Base-by-base conservation (phyloP, 2,329 filamentous ascomycete species). In the Zymoseptoria crescenta region DNA sequence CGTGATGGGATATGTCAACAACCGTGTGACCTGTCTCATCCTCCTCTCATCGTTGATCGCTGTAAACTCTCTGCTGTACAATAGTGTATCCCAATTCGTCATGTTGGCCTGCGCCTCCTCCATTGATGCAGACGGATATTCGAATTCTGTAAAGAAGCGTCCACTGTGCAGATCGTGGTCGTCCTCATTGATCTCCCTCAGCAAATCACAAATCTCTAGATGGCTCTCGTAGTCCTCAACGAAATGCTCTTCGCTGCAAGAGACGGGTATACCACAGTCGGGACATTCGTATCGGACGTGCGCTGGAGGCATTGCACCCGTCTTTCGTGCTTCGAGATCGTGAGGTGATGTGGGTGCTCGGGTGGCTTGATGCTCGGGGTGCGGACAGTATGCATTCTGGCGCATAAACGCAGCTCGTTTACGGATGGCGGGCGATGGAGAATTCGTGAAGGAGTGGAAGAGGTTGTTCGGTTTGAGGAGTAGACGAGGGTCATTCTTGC, bases 71-170 rank as follows among this genome's bases (percentile, higher is more conserved):
- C 94, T 83, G 2, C 91, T 95, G 73, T 96, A 99, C 70, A 99
- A 79, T 68, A 95, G 90, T 0, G 94, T 97, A 74, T 99, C 94
- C 94, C 94, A 99, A 74, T 95, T 99, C 50, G 88, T 96, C 88
- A 99, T 92, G 75, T 99, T 99, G 65, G 96, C 85, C 65, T 94
- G 81, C 35, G 91, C 89, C 73, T 96, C 93, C 65, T 96, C 92
- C 73, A 96, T 86, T 76, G 96, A 92, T 57, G 87, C 81, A 13
- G 88, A 89, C 0, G 94, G 91, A 71, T 96, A 96, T 62, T 92
- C 86, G 70, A 96, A 97, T 74, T 99, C 95, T 13, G 89, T 87
- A 75, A 99, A 99, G 74, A 91, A 88, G 28, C 94, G 84, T 3
- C 94, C 94, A 19, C 91, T 96, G 55, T 88, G 82, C 65, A 99